phyloP scores from a whole-genome alignment of 225 moss, liverwort and hornwort species.

The Physcomitrellopsis africana region DNA sequence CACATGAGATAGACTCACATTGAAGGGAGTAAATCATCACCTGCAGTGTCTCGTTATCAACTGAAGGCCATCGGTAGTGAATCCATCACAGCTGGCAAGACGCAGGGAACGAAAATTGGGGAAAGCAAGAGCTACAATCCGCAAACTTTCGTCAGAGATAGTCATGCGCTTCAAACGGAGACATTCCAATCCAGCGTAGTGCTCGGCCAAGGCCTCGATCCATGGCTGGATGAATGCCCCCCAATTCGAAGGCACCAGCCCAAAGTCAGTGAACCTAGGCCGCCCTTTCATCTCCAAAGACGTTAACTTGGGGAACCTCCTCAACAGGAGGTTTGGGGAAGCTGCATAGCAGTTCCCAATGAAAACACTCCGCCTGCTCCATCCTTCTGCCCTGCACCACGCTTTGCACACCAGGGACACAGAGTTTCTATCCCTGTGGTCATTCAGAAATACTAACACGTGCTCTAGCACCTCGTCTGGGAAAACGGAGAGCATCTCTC shows the following conservation, averaged over 20 bases:
- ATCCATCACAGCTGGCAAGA: conserved; percentile 84
- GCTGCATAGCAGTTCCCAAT: conserved; percentile 94
- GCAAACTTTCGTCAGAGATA: conserved; percentile 69
- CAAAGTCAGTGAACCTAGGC: conserved; percentile 86
- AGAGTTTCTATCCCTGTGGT: conserved; percentile 83
- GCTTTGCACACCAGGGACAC: conserved; percentile 91
- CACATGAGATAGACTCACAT: neutral
- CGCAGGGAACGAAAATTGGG: conserved; percentile 71
- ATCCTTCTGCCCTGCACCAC: conserved; percentile 94
- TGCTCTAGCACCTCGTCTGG: conserved; percentile 99
- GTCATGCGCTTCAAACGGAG: conserved; percentile 91
- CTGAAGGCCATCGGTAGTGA: conserved; percentile 82
- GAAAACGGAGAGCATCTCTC: conserved; percentile 97
- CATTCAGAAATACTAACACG: conserved; percentile 78
- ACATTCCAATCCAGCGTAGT: conserved; percentile 81
- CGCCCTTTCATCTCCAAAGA: conserved; percentile 84
- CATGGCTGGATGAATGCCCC: conserved; percentile 82
- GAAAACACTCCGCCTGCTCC: conserved; percentile 87
- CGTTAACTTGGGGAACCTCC: conserved; percentile 76
- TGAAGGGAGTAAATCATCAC: conserved; percentile 32
- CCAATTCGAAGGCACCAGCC: conserved; percentile 77
- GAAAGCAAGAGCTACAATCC: conserved; percentile 55
- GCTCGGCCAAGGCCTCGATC: conserved; percentile 69
- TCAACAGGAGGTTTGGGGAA: conserved; percentile 65
- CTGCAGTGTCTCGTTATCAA: conserved; percentile 70